Evolutionary conservation across 225 moss, liverwort and hornwort genomes (phyloP).

Genomic region (Marchantia polymorpha): DNA sequence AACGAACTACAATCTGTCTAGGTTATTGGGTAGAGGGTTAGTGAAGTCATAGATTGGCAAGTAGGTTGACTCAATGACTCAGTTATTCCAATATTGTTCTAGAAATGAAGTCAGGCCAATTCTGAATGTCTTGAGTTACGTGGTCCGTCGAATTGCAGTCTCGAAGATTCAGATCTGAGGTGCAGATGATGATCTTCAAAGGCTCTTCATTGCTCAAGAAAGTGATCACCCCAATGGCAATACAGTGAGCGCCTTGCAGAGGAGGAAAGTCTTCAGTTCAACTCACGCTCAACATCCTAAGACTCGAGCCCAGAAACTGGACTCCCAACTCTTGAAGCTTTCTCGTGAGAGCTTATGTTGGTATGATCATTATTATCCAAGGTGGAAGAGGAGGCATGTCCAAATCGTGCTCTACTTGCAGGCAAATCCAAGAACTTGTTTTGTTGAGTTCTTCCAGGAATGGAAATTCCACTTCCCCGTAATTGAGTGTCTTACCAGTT

Average conservation of each 20-base stretch:
- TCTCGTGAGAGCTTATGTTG: not conserved
- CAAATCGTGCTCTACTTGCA: not conserved
- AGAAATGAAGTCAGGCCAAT: not conserved
- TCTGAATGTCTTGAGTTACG: not conserved
- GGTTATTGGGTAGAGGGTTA: not conserved
- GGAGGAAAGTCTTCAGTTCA: not conserved
- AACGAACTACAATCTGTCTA: not conserved
- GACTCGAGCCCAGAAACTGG: not conserved
- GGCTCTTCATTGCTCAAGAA: slow-evolving; percentile 74
- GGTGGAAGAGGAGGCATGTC: not conserved
- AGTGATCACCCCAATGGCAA: slow-evolving; percentile 44
- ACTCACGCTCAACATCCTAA: not conserved
- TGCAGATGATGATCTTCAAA: slow-evolving; percentile 76
- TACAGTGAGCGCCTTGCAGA: slow-evolving; percentile 3
- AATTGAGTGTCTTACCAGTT: not conserved
- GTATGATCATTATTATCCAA: not conserved
- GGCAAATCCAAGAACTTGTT: not conserved
- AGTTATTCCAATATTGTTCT: not conserved
- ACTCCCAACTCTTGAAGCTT: not conserved
- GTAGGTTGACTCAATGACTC: not conserved
- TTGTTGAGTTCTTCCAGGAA: not conserved
- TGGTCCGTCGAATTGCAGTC: slow-evolving; percentile 49
- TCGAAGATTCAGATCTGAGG: slow-evolving; percentile 55
- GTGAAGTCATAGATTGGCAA: not conserved
- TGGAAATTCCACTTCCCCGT: not conserved